Base-by-base conservation (phyloP, 1,284 basidiomycete species). In the Ustilago shanxiensis region DNA sequence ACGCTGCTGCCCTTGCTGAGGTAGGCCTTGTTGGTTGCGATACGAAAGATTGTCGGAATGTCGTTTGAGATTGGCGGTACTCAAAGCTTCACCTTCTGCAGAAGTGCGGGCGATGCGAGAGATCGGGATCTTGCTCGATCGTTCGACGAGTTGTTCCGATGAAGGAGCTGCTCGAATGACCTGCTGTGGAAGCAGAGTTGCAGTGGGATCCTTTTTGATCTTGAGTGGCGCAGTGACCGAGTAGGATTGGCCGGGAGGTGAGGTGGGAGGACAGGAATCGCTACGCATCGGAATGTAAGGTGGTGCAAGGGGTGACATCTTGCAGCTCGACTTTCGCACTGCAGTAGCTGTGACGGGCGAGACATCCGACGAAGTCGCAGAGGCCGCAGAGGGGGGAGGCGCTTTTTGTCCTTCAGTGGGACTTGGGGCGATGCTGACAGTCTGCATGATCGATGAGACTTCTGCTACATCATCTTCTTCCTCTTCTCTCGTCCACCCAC, bases 401-500 rank as follows among this genome's bases (percentile, higher is more conserved):
- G 69, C 69, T 18, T 14, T 44, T 14, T 22, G 24, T 58, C 51
- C 62, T 6, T 22, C 31, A 10, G n/a, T 45, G 26, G 9, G 44
- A 3, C 41, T 11, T 0, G 72, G 62, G 24, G 55, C 28, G 39
- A 66, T 68, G 47, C 55, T 55, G 24, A 74, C 66, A 16, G 64
- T 55, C 33, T 76, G 73, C 73, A 72, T 76, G 44, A 76, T 71
- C 29, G 61, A 59, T 16, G 69, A 69, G 3, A 77, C 74, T 33
- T 77, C 74, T 1, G 74, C 74, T 29, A 66, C 74, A 20, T 77
- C 74, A 11, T 77, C 62, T 3, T 55, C 68, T 20, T 76, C 70
- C 14, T 70, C 72, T 20, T 45, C 59, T 29, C 10, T 58, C 29
- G 53, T 53, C 41, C 29, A 35, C 10, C 37, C 51, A 7, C 55